Conservation (phyloP, 352 stramenopile genomes). For the Phytophthora idaei region DNA sequence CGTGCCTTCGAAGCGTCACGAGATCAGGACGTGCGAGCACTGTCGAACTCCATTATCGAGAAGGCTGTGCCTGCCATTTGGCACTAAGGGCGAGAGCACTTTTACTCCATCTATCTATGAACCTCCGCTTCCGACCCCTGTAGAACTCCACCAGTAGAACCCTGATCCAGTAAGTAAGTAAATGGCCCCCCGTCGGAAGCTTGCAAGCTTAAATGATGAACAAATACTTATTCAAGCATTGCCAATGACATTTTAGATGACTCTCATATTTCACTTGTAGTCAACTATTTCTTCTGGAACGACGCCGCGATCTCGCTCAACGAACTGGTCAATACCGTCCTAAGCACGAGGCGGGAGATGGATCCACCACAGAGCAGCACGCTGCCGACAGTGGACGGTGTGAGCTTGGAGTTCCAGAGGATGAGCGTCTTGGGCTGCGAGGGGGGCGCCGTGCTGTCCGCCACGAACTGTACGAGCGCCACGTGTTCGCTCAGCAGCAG, state of each 20-base stretch:
- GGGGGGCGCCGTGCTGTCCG: conserved; percentile 31
- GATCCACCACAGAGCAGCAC: conserved; percentile 64
- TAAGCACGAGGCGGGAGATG: conserved; percentile 43
- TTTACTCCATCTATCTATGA: conserved; percentile 23
- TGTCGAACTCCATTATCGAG: conserved; percentile 81
- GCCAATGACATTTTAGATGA: background rate
- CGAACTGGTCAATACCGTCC: conserved; percentile 36
- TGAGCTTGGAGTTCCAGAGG: conserved; percentile 67
- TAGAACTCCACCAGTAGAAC: conserved; percentile 19
- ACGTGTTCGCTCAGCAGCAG: conserved; percentile 59
- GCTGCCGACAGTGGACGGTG: conserved; percentile 49
- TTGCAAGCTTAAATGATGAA: conserved; percentile 18
- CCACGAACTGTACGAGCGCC: conserved; percentile 61
- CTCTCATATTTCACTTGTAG: background rate
- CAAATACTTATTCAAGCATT: background rate
- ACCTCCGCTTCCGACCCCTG: conserved; percentile 5
- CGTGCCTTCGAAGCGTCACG: conserved; percentile 56
- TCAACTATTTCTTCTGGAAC: conserved; percentile 31
- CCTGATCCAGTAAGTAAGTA: conserved; percentile 31
- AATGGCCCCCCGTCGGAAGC: conserved; percentile 12
- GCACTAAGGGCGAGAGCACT: conserved; percentile 42
- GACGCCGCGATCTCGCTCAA: conserved; percentile 27
- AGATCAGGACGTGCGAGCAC: conserved; percentile 57
- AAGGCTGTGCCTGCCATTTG: conserved; percentile 84
- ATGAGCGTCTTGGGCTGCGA: conserved; percentile 56